Conservation (phyloP, 257 asterid genomes). For the Nyctanthes arbortristis region DNA sequence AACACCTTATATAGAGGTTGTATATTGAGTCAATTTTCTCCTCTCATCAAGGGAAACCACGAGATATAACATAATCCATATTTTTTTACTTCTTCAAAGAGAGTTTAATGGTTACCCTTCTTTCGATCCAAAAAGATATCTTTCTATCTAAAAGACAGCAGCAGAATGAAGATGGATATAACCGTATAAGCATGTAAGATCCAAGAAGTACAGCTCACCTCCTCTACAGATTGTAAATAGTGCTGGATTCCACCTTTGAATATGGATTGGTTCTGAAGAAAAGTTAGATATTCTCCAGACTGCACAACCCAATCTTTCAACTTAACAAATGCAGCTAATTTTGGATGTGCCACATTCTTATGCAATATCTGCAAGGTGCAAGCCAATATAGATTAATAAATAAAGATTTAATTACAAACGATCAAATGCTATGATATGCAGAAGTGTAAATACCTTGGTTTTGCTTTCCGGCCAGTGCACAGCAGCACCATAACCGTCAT, state of each 20-base stretch:
- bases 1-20: background rate
- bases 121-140: background rate
- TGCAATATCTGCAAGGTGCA: slow-evolving; percentile 58
- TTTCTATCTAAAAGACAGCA: background rate
- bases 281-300: slow-evolving; percentile 73
- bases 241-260: slow-evolving; percentile 75
- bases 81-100: background rate
- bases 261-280: slow-evolving; percentile 59
- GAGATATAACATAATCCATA: background rate
- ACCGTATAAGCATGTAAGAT: background rate
- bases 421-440: background rate
- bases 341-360: slow-evolving; percentile 90
- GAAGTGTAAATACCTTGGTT: slow-evolving; percentile 51
- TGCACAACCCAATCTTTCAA: slow-evolving; percentile 72
- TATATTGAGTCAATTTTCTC: background rate
- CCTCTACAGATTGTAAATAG: slow-evolving; percentile 82
- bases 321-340: slow-evolving; percentile 71
- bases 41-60: background rate
- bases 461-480: slow-evolving; percentile 88
- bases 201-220: slow-evolving; percentile 50
- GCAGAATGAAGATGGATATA: background rate
- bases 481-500: slow-evolving; percentile 64
- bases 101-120: background rate
- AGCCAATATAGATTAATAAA: slow-evolving; percentile 17
- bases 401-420: background rate